Conservation (phyloP, 2,329 filamentous ascomycete genomes). For the Trichoderma cornu-damae region DNA sequence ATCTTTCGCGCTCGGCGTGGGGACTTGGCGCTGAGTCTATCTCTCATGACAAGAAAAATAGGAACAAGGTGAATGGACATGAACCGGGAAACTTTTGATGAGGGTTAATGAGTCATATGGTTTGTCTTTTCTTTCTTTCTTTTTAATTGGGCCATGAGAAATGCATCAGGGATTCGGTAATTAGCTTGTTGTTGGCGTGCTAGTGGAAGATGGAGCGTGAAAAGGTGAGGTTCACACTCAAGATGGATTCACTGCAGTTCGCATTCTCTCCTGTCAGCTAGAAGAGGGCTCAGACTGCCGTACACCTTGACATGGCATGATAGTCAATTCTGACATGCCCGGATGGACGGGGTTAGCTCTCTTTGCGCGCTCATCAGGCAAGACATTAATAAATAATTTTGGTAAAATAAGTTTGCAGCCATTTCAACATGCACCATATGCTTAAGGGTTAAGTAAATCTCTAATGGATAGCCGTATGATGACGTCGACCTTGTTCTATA, state of each 20-base stretch:
- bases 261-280: background rate
- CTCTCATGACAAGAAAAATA: slow-evolving; percentile 26
- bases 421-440: background rate
- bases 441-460: background rate
- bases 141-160: slow-evolving; percentile 33
- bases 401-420: background rate
- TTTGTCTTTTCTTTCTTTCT: slow-evolving; percentile 32
- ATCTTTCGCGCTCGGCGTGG: slow-evolving; percentile 23
- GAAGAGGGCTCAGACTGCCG: slow-evolving; percentile 16
- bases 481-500: too few species aligned
- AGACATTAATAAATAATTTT: slow-evolving; percentile 29
- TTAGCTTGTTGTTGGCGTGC: slow-evolving; percentile 17
- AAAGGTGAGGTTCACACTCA: slow-evolving; percentile 3
- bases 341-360: slow-evolving; percentile 26
- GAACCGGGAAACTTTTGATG: slow-evolving; percentile 29
- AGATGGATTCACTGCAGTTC: background rate
- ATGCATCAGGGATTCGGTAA: slow-evolving; percentile 26
- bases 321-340: slow-evolving; percentile 25
- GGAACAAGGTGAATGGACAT: slow-evolving; percentile 29
- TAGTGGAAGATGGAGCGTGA: background rate
- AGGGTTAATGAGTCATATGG: slow-evolving; percentile 34
- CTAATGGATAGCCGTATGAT: background rate
- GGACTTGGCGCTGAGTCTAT: slow-evolving; percentile 25
- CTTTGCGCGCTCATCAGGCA: slow-evolving; percentile 30
- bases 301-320: slow-evolving; percentile 25